phyloP scores from a whole-genome alignment of 139 green algal species.

The Volvox africanus region DNA sequence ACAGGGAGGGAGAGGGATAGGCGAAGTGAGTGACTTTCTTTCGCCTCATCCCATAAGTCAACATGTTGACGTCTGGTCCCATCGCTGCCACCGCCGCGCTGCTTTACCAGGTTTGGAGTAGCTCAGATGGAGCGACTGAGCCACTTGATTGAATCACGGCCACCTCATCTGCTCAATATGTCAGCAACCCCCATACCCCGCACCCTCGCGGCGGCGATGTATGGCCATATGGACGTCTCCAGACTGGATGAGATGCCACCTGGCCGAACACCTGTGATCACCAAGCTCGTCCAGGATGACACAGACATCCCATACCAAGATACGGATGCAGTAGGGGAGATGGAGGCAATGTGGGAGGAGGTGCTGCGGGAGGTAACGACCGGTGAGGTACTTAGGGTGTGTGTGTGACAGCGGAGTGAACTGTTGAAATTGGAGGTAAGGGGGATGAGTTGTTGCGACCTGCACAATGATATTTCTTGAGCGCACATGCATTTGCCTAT shows the following conservation, averaged over 20 bases:
- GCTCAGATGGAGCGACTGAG: constrained; percentile 80
- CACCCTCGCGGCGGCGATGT: constrained; percentile 85
- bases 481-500: no score
- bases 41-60: no score
- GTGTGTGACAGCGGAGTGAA: background rate
- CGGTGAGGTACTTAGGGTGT: constrained; percentile 3
- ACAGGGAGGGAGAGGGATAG: no score
- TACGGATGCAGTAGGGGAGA: background rate
- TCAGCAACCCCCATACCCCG: constrained; percentile 97
- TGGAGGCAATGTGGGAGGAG: constrained; percentile 38
- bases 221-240: constrained; percentile 75
- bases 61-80: no score
- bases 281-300: constrained; percentile 16
- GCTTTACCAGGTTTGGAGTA: constrained; percentile 85
- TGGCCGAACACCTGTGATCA: constrained; percentile 70
- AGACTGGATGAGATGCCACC: constrained; percentile 81
- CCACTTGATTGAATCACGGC: constrained; percentile 51
- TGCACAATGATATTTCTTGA: no score
- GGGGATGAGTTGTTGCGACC: no score
- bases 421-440: no score
- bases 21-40: no score
- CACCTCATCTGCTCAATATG: constrained; percentile 94
- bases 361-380: constrained; percentile 37
- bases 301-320: constrained; percentile 25
- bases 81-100: background rate